phyloP scores from a whole-genome alignment of 73 alveolate species.

The Stentor coeruleus region DNA sequence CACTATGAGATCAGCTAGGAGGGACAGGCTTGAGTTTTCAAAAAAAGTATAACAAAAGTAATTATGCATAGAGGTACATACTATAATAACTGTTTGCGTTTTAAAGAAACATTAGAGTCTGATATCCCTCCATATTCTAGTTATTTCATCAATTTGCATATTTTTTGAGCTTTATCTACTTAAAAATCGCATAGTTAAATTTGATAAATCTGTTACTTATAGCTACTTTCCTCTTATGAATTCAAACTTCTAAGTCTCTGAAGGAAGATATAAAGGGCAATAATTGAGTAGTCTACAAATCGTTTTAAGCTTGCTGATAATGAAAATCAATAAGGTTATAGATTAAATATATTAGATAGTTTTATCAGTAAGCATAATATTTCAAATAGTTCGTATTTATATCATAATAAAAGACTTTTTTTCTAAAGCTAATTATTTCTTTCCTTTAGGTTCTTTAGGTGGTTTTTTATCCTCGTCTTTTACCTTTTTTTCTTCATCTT shows the following conservation, averaged over 20 bases:
- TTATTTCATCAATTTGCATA: conserved; percentile 51
- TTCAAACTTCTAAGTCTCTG: conserved; percentile 47
- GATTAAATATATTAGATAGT: too few species aligned
- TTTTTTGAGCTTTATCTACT: conserved; percentile 47
- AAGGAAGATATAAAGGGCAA: conserved; percentile 61
- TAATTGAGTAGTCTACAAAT: too few species aligned
- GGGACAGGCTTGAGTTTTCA: conserved; percentile 28
- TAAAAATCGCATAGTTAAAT: conserved; percentile 27
- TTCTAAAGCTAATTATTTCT: too few species aligned
- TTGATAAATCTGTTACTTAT: conserved; percentile 60
- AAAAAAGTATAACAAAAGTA: conserved; percentile 32
- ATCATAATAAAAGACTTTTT: too few species aligned
- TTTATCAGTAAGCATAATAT: too few species aligned
- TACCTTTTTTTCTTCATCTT: background rate
- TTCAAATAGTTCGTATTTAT: too few species aligned
- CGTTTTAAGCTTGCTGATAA: too few species aligned
- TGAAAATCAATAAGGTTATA: too few species aligned
- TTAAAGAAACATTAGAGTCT: conserved; percentile 37
- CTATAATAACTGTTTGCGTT: conserved; percentile 33
- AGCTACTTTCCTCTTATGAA: conserved; percentile 63
- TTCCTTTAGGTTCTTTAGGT: too few species aligned
- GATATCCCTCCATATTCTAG: conserved; percentile 44
- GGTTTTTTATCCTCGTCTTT: background rate
- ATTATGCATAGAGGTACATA: conserved; percentile 38
- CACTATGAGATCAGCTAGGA: conserved; percentile 50